Base-by-base conservation (phyloP, 2,329 filamentous ascomycete genomes). In the Fusarium nodosum region DNA sequence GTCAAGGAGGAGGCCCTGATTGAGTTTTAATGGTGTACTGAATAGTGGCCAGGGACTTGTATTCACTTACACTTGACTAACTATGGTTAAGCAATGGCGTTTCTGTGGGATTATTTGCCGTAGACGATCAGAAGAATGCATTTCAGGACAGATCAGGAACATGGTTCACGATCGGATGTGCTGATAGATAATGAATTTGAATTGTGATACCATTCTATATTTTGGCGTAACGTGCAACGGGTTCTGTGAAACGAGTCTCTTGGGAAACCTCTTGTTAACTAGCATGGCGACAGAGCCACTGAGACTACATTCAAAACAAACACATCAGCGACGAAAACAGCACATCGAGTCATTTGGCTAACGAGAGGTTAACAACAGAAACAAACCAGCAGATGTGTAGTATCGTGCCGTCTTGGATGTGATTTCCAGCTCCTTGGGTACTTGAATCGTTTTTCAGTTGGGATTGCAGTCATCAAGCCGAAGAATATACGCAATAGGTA, bases 1-100 rank as follows among this genome's bases (percentile, higher is more conserved):
- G 85, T 82, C 1, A 85, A 91, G 47, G 92, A 95, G 79, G 93
- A 95, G 79, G 91, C 89, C 61, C 80, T 96, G 74, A 96, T 96
- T 79, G 93, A 96, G 78, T 83, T 95, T 66, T 94, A 72, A 76
- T 50, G 38, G 41, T 58, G n/a, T 50, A 57, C 22, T 15, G 10
- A 13, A 24, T 30, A 15, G 13, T 22, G 33, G 34, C 20, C 26
- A 39, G 42, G 39, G 24, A 50, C 36, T 39, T 47, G 18, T 34
- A 8, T 31, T 41, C 39, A 38, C 24, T 39, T 54, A 39, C 42
- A 28, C 31, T 56, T 56, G 47, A 45, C 52, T 38, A 12, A 41
- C 30, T 28, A 39, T 44, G 24, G 44, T 64, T 44, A 36, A 36
- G 39, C 34, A 47, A 36, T 58, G 67, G 67, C 67, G 67, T 70